Percentiles rank a stretch among this genome's conserved stretches.
phyloP scores from a whole-genome alignment of 2,329 filamentous ascomycete species.

The Phyllosticta capitalensis region DNA sequence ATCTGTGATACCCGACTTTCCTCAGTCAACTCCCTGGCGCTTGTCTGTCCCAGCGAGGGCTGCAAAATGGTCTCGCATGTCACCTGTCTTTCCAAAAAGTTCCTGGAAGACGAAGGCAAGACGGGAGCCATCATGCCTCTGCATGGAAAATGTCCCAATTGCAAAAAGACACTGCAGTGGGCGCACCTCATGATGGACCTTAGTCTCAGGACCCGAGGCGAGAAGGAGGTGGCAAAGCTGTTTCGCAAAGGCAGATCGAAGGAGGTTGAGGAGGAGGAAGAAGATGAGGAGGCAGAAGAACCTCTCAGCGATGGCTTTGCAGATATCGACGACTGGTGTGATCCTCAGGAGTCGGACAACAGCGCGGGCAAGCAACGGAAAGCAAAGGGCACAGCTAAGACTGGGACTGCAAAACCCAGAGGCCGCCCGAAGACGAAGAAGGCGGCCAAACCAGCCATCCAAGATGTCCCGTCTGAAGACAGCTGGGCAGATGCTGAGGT shows the following conservation, averaged over 20 bases:
- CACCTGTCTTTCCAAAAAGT: slow-evolving; percentile 44
- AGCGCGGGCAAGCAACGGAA: background rate
- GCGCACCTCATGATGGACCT: slow-evolving; percentile 72
- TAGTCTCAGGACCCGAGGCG: slow-evolving; percentile 60
- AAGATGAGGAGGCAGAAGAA: background rate
- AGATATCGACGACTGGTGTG: background rate
- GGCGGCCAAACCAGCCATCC: slow-evolving; percentile 45
- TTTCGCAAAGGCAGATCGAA: slow-evolving; percentile 42
- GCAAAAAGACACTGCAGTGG: slow-evolving; percentile 57
- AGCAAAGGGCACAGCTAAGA: background rate
- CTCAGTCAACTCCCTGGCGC: slow-evolving; percentile 30
- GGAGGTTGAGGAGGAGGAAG: slow-evolving; percentile 10
- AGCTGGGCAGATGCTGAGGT: slow-evolving; percentile 38
- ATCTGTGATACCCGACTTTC: slow-evolving; percentile 39
- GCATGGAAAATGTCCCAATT: slow-evolving; percentile 61
- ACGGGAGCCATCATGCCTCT: slow-evolving; percentile 52
- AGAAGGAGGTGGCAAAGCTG: slow-evolving; percentile 60
- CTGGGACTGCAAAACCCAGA: background rate
- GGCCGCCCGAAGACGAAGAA: slow-evolving; percentile 14
- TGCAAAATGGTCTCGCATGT: slow-evolving; percentile 47
- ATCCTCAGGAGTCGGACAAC: background rate
- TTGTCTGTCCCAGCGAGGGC: slow-evolving; percentile 41
- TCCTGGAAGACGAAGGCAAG: slow-evolving; percentile 36
- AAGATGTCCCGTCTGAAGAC: background rate
- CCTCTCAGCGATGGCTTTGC: background rate